phyloP scores from a whole-genome alignment of 2,329 filamentous ascomycete species.

The Aspergillus unguis region DNA sequence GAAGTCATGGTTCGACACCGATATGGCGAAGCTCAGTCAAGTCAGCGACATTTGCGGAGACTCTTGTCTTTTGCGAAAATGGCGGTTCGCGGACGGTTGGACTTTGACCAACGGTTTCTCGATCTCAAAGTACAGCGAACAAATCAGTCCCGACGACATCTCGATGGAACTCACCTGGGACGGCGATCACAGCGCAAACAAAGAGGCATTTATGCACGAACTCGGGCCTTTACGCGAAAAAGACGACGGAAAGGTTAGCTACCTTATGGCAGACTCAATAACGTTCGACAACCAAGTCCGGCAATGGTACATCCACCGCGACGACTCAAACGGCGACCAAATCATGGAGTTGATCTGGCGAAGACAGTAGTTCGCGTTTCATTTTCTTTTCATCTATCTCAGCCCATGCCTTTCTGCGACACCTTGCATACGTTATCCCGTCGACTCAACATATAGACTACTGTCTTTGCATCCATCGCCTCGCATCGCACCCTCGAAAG shows the following conservation, averaged over 20 bases:
- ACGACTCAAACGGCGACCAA: conserved; percentile 39
- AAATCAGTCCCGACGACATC: conserved; percentile 45
- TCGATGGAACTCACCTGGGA: conserved; percentile 54
- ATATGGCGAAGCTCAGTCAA: conserved; percentile 51
- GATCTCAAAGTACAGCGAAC: conserved; percentile 49
- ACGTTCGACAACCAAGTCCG: conserved; percentile 45
- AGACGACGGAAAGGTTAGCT: conserved; percentile 52
- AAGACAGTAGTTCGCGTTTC: neutral
- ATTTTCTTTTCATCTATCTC: neutral
- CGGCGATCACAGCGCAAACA: conserved; percentile 41
- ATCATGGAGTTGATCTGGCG: conserved; percentile 42
- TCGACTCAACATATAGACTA: conserved; percentile 15
- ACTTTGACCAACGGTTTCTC: conserved; percentile 61
- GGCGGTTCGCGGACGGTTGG: conserved; percentile 46
- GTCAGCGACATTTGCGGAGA: conserved; percentile 55
- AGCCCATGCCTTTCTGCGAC: neutral
- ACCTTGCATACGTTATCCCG: neutral
- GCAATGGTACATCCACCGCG: conserved; percentile 55
- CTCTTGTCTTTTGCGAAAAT: conserved; percentile 56
- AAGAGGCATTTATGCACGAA: conserved; percentile 50
- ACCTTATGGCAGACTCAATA: conserved; percentile 47
- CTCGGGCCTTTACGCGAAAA: conserved; percentile 51
- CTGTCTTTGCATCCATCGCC: conserved; percentile 4
- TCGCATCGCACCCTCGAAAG: too few relatives aligned
- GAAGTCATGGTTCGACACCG: conserved; percentile 57